Conservation (phyloP, 768 basidiomycete genomes). For the Melanogaster broomeanus region DNA sequence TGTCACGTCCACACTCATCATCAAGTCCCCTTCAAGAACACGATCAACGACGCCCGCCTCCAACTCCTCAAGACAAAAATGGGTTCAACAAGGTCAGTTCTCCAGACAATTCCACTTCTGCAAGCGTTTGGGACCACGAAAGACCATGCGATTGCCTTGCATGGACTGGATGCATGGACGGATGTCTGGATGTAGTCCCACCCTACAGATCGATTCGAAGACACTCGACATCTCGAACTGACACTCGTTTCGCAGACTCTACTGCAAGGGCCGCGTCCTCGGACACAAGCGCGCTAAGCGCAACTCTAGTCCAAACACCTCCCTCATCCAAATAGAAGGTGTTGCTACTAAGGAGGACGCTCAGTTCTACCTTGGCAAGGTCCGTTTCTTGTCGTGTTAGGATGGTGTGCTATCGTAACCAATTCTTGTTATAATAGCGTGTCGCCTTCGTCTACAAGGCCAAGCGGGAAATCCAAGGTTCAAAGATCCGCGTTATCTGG, state of each 20-base stretch:
- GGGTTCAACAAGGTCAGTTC: conserved; percentile 79
- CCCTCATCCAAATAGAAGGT: conserved; percentile 96
- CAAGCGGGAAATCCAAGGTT: conserved; percentile 91
- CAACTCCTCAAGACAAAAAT: conserved; percentile 50
- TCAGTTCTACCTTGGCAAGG: conserved; percentile 98
- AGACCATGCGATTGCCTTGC: background rate
- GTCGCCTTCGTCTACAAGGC: conserved; percentile 98
- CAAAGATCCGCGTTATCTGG: conserved; percentile 98
- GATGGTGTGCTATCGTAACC: background rate
- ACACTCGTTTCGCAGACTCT: conserved; percentile 61
- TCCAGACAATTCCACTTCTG: background rate
- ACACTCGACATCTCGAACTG: conserved; percentile 4
- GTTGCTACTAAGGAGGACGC: conserved; percentile 92
- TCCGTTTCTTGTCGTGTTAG: conserved; percentile 36
- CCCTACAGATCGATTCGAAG: background rate
- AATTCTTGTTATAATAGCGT: conserved; percentile 51
- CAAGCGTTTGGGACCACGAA: background rate
- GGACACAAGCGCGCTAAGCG: conserved; percentile 99
- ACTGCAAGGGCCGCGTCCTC: conserved; percentile 94
- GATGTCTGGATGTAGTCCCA: conserved; percentile 12
- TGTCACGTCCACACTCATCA: conserved; percentile 22
- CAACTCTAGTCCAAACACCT: conserved; percentile 94
- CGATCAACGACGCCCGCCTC: conserved; percentile 23
- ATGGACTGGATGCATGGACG: conserved; percentile 16
- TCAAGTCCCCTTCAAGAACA: conserved; percentile 18